phyloP scores from a whole-genome alignment of 2,329 filamentous ascomycete genomes.

The Scedosporium aurantiacum region DNA sequence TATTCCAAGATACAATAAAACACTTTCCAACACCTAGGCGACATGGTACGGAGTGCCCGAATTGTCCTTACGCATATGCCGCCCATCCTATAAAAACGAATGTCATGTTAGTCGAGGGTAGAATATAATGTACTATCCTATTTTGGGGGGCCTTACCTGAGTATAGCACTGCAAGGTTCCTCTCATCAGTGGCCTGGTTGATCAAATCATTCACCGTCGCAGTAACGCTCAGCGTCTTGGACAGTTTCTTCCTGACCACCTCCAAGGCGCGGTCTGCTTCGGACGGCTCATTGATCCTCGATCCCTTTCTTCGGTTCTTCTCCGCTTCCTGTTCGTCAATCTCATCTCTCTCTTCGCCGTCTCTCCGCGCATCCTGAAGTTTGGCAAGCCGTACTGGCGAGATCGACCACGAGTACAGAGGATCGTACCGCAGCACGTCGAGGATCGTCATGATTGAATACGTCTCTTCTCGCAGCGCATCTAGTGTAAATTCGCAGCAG shows the following conservation, averaged over 20 bases:
- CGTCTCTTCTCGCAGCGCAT: slow-evolving; percentile 86
- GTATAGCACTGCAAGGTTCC: slow-evolving; percentile 84
- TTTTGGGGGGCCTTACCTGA: slow-evolving; percentile 45
- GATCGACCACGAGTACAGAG: slow-evolving; percentile 89
- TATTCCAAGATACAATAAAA: neutral
- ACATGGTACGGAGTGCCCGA: neutral
- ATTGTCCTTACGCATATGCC: slow-evolving; percentile 27
- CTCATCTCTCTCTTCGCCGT: slow-evolving; percentile 27
- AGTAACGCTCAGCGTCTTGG: slow-evolving; percentile 84
- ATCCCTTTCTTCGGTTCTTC: slow-evolving; percentile 19
- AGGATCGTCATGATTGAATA: slow-evolving; percentile 98
- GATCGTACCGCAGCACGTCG: slow-evolving; percentile 96
- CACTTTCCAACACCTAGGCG: neutral
- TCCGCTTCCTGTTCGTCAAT: slow-evolving; percentile 28
- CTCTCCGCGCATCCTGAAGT: slow-evolving; percentile 50
- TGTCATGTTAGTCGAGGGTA: neutral
- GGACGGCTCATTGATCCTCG: slow-evolving; percentile 42
- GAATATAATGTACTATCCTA: neutral
- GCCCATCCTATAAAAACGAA: slow-evolving; percentile 27
- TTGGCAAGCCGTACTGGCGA: slow-evolving; percentile 57
- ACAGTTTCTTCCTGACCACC: slow-evolving; percentile 91
- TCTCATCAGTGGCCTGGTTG: slow-evolving; percentile 87
- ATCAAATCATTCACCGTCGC: slow-evolving; percentile 96
- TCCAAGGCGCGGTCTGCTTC: slow-evolving; percentile 88
- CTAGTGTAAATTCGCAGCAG: slow-evolving; percentile 97